Percentiles rank a stretch among this genome's conserved stretches.
Evolutionary conservation across 306 rosid genomes (phyloP).

Genomic region (Cajanus cajan): DNA sequence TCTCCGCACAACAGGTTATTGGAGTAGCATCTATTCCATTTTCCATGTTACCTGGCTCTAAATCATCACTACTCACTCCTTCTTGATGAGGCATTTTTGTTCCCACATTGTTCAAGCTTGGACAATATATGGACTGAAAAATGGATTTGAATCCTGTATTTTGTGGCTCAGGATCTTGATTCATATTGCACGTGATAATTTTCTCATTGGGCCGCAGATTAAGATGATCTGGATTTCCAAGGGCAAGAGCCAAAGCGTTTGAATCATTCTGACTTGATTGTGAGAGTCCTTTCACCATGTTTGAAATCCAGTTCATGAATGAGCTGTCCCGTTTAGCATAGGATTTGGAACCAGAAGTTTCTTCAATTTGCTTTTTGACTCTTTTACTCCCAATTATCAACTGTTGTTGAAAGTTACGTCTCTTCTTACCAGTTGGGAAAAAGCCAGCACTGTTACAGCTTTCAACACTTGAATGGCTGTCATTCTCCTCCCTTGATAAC

Average conservation of each 20-base stretch:
- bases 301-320: constrained; percentile 89
- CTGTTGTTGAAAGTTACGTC: constrained; percentile 53
- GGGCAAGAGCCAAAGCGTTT: constrained; percentile 43
- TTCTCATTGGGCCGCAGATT: constrained; percentile 36
- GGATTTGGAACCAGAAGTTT: constrained; percentile 46
- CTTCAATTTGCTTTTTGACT: constrained; percentile 48
- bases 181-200: constrained; percentile 34
- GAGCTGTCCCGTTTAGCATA: constrained; percentile 63
- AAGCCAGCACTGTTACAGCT: constrained; percentile 66
- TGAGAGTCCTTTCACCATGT: constrained; percentile 69
- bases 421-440: constrained; percentile 51
- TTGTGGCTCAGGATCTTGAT: constrained; percentile 38
- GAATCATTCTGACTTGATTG: constrained; percentile 49
- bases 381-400: constrained; percentile 56
- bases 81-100: constrained; percentile 29
- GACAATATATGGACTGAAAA: constrained; percentile 66
- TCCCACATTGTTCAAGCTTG: constrained; percentile 44
- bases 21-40: constrained; percentile 53
- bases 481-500: constrained; percentile 50
- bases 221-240: constrained; percentile 39
- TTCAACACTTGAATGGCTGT: constrained; percentile 82
- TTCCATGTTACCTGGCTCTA: constrained; percentile 36
- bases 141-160: constrained; percentile 68
- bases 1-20: constrained; percentile 43
- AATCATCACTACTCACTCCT: constrained; percentile 43